These are phyloP conservation scores for Begonia loranthoides DNA, from an alignment of 306 rosid species.

Conservation along the genomic window DNA sequence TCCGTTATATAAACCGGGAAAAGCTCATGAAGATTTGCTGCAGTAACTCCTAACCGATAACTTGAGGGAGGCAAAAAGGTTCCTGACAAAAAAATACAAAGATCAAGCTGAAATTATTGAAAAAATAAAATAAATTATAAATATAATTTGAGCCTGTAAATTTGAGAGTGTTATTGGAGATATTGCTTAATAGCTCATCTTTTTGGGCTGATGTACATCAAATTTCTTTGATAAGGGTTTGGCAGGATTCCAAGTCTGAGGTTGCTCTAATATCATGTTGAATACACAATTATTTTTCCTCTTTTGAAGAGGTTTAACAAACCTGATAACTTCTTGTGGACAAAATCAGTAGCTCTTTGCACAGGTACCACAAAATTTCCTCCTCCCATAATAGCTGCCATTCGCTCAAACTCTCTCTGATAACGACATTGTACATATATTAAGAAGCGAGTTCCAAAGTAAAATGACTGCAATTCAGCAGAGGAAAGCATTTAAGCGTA, in stretches of 20 bases:
- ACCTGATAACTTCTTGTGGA: conserved; percentile 66
- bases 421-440: neutral
- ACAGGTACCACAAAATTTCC: conserved; percentile 85
- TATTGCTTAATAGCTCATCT: too few species aligned
- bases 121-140: neutral
- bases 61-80: conserved; percentile 74
- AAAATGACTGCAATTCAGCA: too few species aligned
- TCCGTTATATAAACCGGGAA: conserved; percentile 54
- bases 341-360: conserved; percentile 80
- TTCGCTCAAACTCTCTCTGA: conserved; percentile 69
- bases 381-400: conserved; percentile 84
- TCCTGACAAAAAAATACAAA: conserved; percentile 24
- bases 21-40: conserved; percentile 66
- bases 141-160: too few species aligned
- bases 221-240: too few species aligned
- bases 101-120: neutral
- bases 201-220: too few species aligned
- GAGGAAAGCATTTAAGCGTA: too few species aligned
- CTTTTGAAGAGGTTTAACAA: neutral
- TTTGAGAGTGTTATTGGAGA: too few species aligned
- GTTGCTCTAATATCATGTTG: too few species aligned
- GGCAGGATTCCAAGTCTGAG: too few species aligned
- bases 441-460: too few species aligned
- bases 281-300: too few species aligned
- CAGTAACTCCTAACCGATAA: conserved; percentile 91